These are phyloP conservation scores for Podila horticola DNA, from an alignment of 192 early-diverging fungal species.

Conservation along the genomic window DNA sequence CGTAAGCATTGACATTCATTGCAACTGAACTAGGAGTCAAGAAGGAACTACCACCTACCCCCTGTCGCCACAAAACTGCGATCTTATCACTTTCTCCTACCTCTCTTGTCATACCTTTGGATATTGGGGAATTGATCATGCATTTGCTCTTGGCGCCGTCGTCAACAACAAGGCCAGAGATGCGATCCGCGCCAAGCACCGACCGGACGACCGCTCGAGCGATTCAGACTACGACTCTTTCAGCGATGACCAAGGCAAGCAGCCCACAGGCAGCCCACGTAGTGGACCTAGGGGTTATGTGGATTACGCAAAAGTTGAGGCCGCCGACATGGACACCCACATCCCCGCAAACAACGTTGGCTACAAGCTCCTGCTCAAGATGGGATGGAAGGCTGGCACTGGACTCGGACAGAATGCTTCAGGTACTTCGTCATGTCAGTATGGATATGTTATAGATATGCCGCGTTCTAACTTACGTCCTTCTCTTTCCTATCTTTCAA, in stretches of 20 bases:
- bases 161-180: slow-evolving; percentile 16
- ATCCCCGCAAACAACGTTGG: slow-evolving; percentile 71
- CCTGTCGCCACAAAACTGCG: background rate
- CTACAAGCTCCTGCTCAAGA: slow-evolving; percentile 71
- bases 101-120: background rate
- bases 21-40: background rate
- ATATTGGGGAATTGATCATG: background rate
- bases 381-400: slow-evolving; percentile 75
- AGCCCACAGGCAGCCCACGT: background rate
- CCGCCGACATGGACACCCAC: slow-evolving; percentile 66
- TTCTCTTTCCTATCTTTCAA: background rate
- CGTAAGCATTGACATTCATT: slow-evolving; percentile 16
- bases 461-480: background rate
- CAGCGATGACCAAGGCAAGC: background rate
- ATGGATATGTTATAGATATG: background rate
- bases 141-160: background rate
- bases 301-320: slow-evolving; percentile 8
- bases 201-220: background rate
- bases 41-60: background rate
- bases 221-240: slow-evolving; percentile 21
- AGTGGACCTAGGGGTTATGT: slow-evolving; percentile 4
- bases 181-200: slow-evolving; percentile 32
- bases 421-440: slow-evolving; percentile 46
- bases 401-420: slow-evolving; percentile 65
- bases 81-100: slow-evolving; percentile 13